Percentiles rank a stretch among this genome's conserved stretches.
phyloP scores from a whole-genome alignment of 352 stramenopile genomes.

The Globisporangium polare region DNA sequence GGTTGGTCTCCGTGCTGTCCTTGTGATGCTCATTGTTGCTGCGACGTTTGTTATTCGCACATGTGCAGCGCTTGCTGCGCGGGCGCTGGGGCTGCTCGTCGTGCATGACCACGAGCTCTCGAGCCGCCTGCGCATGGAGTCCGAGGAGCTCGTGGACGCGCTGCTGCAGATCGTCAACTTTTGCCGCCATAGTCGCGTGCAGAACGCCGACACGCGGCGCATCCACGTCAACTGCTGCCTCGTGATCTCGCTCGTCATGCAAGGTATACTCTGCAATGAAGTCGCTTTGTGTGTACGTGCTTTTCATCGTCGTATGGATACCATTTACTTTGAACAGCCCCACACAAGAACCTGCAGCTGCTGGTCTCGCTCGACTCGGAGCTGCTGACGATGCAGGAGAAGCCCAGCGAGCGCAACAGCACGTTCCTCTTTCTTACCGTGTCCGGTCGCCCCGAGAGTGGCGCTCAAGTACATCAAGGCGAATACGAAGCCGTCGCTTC shows the following conservation, averaged over 20 bases:
- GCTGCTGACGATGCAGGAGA: slow-evolving; percentile 48
- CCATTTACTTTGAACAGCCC: slow-evolving; percentile 12
- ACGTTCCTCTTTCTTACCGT: slow-evolving; percentile 48
- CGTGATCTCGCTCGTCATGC: slow-evolving; percentile 82
- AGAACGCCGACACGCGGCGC: slow-evolving; percentile 54
- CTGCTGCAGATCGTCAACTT: slow-evolving; percentile 68
- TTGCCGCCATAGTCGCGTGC: slow-evolving; percentile 39
- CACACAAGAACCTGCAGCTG: slow-evolving; percentile 31
- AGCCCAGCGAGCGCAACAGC: slow-evolving; percentile 40
- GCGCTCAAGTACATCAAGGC: slow-evolving; percentile 6
- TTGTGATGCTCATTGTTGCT: not conserved
- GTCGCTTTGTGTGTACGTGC: not conserved
- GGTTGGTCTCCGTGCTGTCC: not conserved
- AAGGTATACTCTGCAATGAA: slow-evolving; percentile 18
- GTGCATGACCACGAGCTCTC: slow-evolving; percentile 30
- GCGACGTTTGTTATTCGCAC: not conserved
- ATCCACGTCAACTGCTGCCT: slow-evolving; percentile 84
- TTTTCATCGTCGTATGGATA: not conserved
- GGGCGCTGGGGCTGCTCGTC: slow-evolving; percentile 64
- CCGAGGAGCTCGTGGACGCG: slow-evolving; percentile 65
- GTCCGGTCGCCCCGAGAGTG: slow-evolving; percentile 35
- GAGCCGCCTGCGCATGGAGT: slow-evolving; percentile 47
- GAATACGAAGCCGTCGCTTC: not conserved
- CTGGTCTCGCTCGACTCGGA: slow-evolving; percentile 70
- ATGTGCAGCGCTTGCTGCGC: slow-evolving; percentile 46